Conservation (phyloP, 345 rosid species). For the Lumnitzera littorea region DNA sequence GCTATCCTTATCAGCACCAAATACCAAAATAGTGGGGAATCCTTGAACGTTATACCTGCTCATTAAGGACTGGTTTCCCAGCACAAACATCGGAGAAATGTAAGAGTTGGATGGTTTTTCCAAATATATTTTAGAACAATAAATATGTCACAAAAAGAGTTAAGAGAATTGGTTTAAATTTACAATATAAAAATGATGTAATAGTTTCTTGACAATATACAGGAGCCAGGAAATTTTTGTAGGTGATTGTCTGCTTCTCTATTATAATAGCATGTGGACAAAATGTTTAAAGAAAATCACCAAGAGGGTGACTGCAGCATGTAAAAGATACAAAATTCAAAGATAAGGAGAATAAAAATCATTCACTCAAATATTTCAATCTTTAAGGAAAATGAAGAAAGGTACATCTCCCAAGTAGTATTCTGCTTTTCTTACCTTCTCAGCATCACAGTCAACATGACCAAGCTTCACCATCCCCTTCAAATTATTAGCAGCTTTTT, state of each 20-base stretch:
- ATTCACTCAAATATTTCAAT: too few species aligned
- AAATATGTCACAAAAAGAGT: too few species aligned
- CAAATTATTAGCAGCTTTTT: constrained; percentile 80
- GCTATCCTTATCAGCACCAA: constrained; percentile 81
- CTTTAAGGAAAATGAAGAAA: background rate
- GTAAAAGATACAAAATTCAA: too few species aligned
- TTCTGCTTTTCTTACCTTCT: constrained; percentile 43
- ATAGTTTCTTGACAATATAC: too few species aligned
- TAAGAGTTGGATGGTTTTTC: background rate
- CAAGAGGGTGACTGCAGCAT: too few species aligned
- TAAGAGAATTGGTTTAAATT: too few species aligned
- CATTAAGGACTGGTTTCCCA: constrained; percentile 65
- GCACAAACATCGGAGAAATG: constrained; percentile 10
- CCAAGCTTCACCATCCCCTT: constrained; percentile 95
- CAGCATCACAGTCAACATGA: constrained; percentile 84
- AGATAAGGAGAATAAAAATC: too few species aligned
- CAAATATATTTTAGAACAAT: background rate
- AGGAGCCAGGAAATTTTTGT: too few species aligned
- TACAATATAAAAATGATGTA: too few species aligned
- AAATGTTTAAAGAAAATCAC: too few species aligned
- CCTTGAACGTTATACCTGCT: constrained; percentile 94
- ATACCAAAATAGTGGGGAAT: constrained; percentile 89
- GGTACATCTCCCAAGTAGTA: background rate
- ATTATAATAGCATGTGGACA: too few species aligned
- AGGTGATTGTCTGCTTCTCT: too few species aligned